Evolutionary conservation across 2,329 filamentous ascomycete species (phyloP).

Genomic region (Aspergillus texensis): DNA sequence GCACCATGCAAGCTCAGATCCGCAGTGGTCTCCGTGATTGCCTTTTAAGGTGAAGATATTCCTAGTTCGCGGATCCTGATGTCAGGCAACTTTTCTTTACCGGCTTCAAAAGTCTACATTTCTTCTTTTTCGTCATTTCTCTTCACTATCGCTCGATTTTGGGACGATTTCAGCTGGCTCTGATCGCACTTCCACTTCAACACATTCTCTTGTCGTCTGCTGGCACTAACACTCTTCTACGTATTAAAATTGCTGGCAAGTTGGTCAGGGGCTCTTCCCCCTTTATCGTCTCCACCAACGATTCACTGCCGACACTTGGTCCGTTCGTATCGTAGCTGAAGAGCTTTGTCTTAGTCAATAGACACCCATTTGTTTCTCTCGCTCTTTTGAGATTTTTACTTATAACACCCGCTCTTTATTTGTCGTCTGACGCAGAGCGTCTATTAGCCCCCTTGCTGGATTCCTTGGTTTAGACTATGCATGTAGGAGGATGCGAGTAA

Average conservation of each 20-base stretch:
- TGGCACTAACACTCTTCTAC: background rate
- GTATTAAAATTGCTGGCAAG: background rate
- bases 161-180: conserved; percentile 16
- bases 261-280: conserved; percentile 2
- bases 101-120: conserved; percentile 7
- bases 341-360: conserved; percentile 4
- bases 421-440: conserved; percentile 19
- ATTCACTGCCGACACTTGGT: conserved; percentile 1
- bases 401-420: conserved; percentile 1
- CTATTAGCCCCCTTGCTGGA: conserved; percentile 15
- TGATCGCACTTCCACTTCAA: conserved; percentile 11
- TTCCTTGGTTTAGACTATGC: conserved; percentile 17
- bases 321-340: conserved; percentile 4
- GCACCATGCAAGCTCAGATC: conserved; percentile 12
- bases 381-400: background rate
- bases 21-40: conserved; percentile 13
- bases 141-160: background rate
- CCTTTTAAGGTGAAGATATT: conserved; percentile 16
- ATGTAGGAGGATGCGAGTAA: conserved; percentile 19
- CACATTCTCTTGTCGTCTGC: background rate
- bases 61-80: conserved; percentile 15
- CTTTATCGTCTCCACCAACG: conserved; percentile 5
- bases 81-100: conserved; percentile 14
- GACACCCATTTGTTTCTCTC: conserved; percentile 4
- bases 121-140: conserved; percentile 11